A percentile compares a stretch with the other conserved stretches of the same genome.
These are phyloP conservation scores for Camellia lanceoleosa DNA, from an alignment of 148 eudicot genomes.

Conservation along the genomic window DNA sequence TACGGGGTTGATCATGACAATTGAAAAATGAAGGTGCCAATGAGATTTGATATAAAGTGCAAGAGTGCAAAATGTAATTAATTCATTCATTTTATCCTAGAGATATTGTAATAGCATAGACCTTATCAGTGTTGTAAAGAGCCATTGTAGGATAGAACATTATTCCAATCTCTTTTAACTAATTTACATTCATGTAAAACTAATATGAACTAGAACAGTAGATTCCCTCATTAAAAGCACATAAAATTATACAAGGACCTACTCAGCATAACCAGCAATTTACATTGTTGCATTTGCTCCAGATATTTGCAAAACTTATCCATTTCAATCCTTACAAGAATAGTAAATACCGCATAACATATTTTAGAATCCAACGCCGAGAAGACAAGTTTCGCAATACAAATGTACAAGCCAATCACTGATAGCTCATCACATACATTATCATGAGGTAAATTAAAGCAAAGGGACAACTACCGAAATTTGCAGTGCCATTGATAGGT, in stretches of 20 bases:
- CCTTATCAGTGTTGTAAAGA: background rate
- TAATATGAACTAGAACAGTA: background rate
- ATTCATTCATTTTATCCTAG: too few species aligned
- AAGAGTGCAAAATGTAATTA: too few species aligned
- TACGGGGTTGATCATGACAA: too few species aligned
- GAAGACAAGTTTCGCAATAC: background rate
- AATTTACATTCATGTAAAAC: background rate
- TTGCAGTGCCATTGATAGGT: conserved; percentile 35
- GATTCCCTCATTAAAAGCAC: background rate
- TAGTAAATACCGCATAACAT: background rate
- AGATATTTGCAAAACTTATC: background rate
- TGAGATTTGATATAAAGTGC: too few species aligned
- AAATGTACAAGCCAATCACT: background rate
- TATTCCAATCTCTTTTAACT: background rate
- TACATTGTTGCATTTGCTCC: background rate
- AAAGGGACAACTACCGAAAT: conserved; percentile 30
- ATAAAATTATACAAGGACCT: background rate
- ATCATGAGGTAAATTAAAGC: background rate
- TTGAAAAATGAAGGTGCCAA: too few species aligned
- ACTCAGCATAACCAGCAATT: background rate
- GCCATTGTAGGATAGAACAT: background rate
- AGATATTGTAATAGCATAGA: background rate
- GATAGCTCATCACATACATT: background rate
- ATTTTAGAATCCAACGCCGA: background rate
- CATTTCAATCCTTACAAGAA: background rate